A percentile compares a stretch with the other conserved stretches of the same genome.
Evolutionary conservation across 768 basidiomycete species (phyloP).

Genomic region (Suillus alpinus): DNA sequence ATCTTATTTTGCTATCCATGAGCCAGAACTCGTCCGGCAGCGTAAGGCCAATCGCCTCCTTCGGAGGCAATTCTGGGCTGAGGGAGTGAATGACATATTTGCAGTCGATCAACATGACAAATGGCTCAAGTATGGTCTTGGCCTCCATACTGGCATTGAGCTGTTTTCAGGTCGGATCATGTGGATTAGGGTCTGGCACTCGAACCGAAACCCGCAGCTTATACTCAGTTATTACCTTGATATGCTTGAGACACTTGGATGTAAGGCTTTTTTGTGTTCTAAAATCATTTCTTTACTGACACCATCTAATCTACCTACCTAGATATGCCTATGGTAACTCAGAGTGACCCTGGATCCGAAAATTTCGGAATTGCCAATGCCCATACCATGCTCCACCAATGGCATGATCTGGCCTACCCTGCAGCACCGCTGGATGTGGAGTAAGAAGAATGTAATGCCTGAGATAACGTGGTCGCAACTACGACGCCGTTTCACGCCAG

Average conservation of each 20-base stretch:
- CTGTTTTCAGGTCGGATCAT: slow-evolving; percentile 29
- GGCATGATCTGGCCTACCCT: too few species aligned
- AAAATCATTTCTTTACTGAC: too few species aligned
- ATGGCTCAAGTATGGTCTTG: slow-evolving; percentile 37
- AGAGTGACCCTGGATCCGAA: slow-evolving; percentile 42
- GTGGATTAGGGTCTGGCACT: slow-evolving; percentile 45
- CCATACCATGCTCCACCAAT: too few species aligned
- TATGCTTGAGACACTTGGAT: slow-evolving; percentile 12
- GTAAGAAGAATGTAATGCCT: too few species aligned
- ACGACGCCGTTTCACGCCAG: too few species aligned
- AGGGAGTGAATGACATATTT: slow-evolving; percentile 39
- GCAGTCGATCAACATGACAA: slow-evolving; percentile 47
- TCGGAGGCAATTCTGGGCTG: slow-evolving; percentile 32
- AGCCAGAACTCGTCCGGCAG: slow-evolving; percentile 20
- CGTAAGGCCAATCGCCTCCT: slow-evolving; percentile 20
- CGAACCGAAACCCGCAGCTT: slow-evolving; percentile 35
- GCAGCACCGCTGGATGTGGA: too few species aligned
- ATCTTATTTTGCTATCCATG: slow-evolving; percentile 3
- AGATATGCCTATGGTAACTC: slow-evolving; percentile 40
- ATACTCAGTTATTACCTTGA: slow-evolving; percentile 36
- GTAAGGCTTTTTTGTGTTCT: too few species aligned
- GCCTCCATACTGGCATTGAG: slow-evolving; percentile 35
- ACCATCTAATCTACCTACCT: too few species aligned
- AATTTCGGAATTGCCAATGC: too few species aligned
- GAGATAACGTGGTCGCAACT: too few species aligned